Base-by-base conservation (phyloP, 2,329 filamentous ascomycete species). In the Talaromyces verruculosus region DNA sequence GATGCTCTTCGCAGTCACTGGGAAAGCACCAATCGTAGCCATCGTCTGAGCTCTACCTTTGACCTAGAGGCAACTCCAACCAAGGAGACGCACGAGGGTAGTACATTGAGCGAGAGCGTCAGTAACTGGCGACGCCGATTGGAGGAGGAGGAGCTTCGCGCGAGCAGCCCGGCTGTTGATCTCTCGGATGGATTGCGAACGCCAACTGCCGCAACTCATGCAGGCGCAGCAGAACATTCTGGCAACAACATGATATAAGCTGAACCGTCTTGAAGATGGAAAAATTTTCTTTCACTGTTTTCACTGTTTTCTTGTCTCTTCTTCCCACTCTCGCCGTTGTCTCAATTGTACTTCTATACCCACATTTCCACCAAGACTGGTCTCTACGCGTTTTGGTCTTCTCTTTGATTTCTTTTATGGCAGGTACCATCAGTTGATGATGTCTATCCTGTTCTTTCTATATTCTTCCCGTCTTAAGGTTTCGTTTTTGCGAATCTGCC, bases 1-100 rank as follows among this genome's bases (percentile, higher is more conserved):
- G 95, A 99, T 76, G 91, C 91, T 13, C 84, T 99, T 58, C 88
- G 94, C 62, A 91, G 84, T 62, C 93, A 97, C 73, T 99, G 95
- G 95, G 93, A 98, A 80, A 92, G 90, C 45, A 97, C 93, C 13
- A 97, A 94, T 81, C 95, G 96, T 79, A 96, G 92, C 73, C 97
- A 98, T 78, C 90, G 95, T 28, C 82, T 97, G 53, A 96, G 92
- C 78, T 93, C 90, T 73, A 88, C 91, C 61, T 96, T 96, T 72
- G 93, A 97, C 75, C 93, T 96, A 72, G 93, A 97, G 65, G 82
- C 80, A 58, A 83, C 81, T 1, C 81, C 81, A 17, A 82, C 81
- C 15, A 81, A 79, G 70, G 81, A 82, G 43, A 77, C 73, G 25
- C 74, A 75, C 33, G 77, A 78, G 5, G 74, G 76, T 39, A 72